phyloP scores from a whole-genome alignment of 2,329 filamentous ascomycete genomes.

The Fusarium napiforme region DNA sequence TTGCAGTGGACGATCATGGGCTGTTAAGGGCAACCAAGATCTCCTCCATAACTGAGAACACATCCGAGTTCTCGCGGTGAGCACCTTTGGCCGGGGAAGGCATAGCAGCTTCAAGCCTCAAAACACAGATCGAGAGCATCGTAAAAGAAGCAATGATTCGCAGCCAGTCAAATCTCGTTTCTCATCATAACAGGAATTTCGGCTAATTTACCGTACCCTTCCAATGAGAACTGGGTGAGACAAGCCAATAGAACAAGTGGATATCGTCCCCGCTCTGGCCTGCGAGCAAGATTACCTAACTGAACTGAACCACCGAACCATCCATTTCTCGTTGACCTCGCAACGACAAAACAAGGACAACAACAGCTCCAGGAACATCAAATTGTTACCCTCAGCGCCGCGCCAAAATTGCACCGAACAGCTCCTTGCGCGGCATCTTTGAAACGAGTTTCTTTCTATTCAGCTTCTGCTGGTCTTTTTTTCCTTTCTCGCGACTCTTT shows the following conservation, averaged over 20 bases:
- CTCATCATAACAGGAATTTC: constrained; percentile 37
- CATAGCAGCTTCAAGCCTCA: constrained; percentile 28
- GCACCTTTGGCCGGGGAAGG: constrained; percentile 16
- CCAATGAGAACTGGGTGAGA: constrained; percentile 13
- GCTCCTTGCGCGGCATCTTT: constrained; percentile 28
- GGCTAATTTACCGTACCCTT: constrained; percentile 39
- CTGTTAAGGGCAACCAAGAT: constrained; percentile 29
- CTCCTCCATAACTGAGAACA: constrained; percentile 13
- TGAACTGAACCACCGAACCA: constrained; percentile 16
- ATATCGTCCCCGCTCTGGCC: background rate
- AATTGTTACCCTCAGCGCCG: constrained; percentile 45
- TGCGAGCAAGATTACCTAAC: constrained; percentile 36
- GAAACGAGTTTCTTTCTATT: constrained; percentile 11
- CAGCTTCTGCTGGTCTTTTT: constrained; percentile 12
- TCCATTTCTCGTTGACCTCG: constrained; percentile 55
- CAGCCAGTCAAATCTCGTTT: constrained; percentile 33
- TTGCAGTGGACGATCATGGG: constrained; percentile 17
- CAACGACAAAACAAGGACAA: constrained; percentile 58
- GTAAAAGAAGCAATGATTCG: constrained; percentile 13
- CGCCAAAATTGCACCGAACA: constrained; percentile 36
- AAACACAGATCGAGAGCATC: constrained; percentile 36
- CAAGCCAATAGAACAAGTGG: constrained; percentile 32
- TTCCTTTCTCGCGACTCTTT: constrained; percentile 29
- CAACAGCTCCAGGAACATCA: constrained; percentile 48
- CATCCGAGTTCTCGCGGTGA: constrained; percentile 10